Percentiles rank a stretch among this genome's conserved stretches.
Evolutionary conservation across 805 yeast species (phyloP).

Genomic region (Metschnikowia vanudenii): DNA sequence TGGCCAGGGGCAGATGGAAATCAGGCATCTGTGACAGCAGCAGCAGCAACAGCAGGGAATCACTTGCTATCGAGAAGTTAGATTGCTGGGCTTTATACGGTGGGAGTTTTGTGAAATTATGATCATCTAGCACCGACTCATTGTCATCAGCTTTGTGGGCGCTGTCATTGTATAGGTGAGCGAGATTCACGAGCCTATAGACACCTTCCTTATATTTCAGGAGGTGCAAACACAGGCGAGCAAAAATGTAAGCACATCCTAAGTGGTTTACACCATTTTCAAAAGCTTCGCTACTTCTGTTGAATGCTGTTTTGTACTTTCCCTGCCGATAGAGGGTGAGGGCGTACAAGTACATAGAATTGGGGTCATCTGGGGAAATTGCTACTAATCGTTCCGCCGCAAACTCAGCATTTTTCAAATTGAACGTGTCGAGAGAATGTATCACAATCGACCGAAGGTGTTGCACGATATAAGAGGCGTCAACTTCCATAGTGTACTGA

Average conservation of each 20-base stretch:
- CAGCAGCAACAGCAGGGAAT: background rate
- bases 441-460: conserved; percentile 59
- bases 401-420: conserved; percentile 75
- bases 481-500: conserved; percentile 15
- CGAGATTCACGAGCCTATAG: conserved; percentile 35
- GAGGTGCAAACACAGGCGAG: conserved; percentile 59
- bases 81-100: background rate
- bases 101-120: conserved; percentile 2
- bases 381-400: conserved; percentile 80
- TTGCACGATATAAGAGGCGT: conserved; percentile 29
- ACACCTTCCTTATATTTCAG: conserved; percentile 62
- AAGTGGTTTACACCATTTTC: conserved; percentile 50
- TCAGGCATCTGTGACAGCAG: conserved; percentile 1
- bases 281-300: conserved; percentile 31
- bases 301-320: conserved; percentile 62
- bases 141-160: conserved; percentile 2
- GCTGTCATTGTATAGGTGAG: conserved; percentile 30
- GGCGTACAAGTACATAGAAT: conserved; percentile 68
- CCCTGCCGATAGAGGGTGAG: conserved; percentile 59
- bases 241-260: conserved; percentile 77
- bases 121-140: conserved; percentile 6
- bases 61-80: background rate
- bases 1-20: conserved; percentile 19
- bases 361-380: conserved; percentile 51
- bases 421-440: conserved; percentile 69